Base-by-base conservation (phyloP, 2,329 filamentous ascomycete genomes). In the Calonectria multiphialidica region DNA sequence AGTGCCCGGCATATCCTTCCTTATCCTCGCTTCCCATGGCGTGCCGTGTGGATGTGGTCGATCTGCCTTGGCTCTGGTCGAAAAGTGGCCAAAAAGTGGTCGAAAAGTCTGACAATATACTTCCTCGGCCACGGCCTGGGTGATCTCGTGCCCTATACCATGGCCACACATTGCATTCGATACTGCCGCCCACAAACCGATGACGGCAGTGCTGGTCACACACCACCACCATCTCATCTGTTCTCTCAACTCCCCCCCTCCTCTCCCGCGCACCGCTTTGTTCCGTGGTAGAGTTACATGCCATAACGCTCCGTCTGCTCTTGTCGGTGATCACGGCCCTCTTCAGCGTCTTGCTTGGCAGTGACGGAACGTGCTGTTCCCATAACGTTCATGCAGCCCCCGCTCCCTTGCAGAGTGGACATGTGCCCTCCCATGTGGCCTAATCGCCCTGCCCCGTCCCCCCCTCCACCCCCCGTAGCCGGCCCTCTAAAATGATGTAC, bases 311-410 rank as follows among this genome's bases (percentile, higher is more conserved):
- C 16, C 37, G 42, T 33, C 49, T 55, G n/a, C 30, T 67, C 69
- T 68, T 68, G 70, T 68, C 69, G 71, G 70, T 71, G 74, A 78
- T 77, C 74, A 61, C 65, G 65, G 35, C 62, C 68, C 57, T 67
- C 64, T 57, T 66, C 37, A 66, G 72, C 8, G 37, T 37, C 55
- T 57, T 68, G 57, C 49, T 68, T 59, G 65, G 66, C 57, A 63
- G 74, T 68, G 71, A 71, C 69, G 71, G 72, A 62, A 73, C 55
- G 61, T 67, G 61, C 70, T 42, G 59, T 8, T 67, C 49, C 65
- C 42, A 72, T 67, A 73, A 78, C 72, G 75, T 76, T 74, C 77
- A 76, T 77, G 74, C 76, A 77, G 72, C 68, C 76, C 72, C 77
- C 77, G 66, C 77, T 73, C 65, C 66, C 64, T 73, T 74, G 74